Conservation (phyloP, 208 protist genomes). For the Wallacemonas rigidus region DNA sequence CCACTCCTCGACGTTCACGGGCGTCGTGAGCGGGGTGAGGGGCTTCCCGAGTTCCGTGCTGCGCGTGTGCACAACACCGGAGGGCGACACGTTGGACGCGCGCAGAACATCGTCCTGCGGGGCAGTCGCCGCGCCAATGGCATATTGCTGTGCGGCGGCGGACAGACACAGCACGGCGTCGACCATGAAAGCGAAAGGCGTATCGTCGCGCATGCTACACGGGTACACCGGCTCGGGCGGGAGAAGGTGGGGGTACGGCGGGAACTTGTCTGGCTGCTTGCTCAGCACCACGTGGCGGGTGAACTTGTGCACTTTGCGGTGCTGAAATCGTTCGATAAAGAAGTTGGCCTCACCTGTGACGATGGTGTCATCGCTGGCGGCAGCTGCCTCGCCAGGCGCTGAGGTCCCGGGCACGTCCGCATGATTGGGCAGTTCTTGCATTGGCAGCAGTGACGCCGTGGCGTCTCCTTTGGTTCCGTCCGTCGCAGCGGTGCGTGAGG, state of each 20-base stretch:
- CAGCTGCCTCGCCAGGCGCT: background rate
- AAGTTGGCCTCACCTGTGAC: constrained; percentile 46
- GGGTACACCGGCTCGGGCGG: constrained; percentile 83
- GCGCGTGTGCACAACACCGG: constrained; percentile 13
- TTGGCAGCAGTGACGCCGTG: background rate
- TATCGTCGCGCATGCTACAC: constrained; percentile 48
- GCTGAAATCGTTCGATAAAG: constrained; percentile 61
- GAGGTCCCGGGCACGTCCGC: background rate
- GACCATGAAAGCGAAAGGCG: constrained; percentile 57
- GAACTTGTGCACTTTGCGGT: constrained; percentile 64
- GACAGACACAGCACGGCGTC: constrained; percentile 76
- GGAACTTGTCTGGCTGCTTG: constrained; percentile 45
- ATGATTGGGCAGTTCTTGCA: too few relatives aligned
- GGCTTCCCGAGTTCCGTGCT: constrained; percentile 4
- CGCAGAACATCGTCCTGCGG: background rate
- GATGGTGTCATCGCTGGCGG: constrained; percentile 23
- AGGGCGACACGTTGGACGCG: background rate
- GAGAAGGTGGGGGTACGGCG: constrained; percentile 71
- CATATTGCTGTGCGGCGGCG: constrained; percentile 18
- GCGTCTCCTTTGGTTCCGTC: constrained; percentile 7
- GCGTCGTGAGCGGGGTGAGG: constrained; percentile 21
- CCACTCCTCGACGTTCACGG: constrained; percentile 37
- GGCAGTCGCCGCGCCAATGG: constrained; percentile 2
- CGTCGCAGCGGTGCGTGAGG: background rate
- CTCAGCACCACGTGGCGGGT: constrained; percentile 55